Evolutionary conservation across 495 filamentous ascomycete species (phyloP), one percentile per base, ranked within the genome.

Genomic region (Aspergillus ostianus): DNA sequence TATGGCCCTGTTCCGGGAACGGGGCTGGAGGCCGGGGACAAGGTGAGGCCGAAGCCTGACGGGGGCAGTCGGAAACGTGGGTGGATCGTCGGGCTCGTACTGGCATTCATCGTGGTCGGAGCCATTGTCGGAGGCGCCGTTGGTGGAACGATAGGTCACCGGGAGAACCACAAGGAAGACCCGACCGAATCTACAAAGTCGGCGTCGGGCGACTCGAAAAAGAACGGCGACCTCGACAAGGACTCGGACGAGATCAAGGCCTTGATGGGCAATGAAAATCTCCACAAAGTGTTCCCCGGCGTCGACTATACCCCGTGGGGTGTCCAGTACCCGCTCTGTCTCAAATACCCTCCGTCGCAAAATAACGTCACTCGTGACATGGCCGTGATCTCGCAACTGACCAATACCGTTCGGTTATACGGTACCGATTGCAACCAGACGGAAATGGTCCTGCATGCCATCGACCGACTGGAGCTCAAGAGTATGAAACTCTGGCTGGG

Each of bases 351-450:
- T 6, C 89, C 93, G 0, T 89, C 84, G 4, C 94, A 97, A 70
- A 96, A 97, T 76, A 97, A 97, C 65, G 81, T 98, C 64, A 98
- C 94, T 6, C 84, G 89, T 45, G 94, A 98, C 66, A 75, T 98
- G 55, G 94, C 94, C 23, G 87, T 97, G 10, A 83, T 98, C 18
- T 92, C 91, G 4, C 92, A 97, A 69, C 79, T 98, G 32, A 97
- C 92, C 57, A 92, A 96, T 70, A 87, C 84, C 2, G 81, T 98
- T 47, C 90, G 93, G 2, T 82, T 98, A 15, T 98, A 98, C 70
- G 94, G 94, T 23, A 97, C 91, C 17, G 94, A 98, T 74, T 98
- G 94, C 82, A 97, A 98, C 70, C 93, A 97, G 73, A 97, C 94
- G 0, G 86, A 96, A 69, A 92, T 98, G 90, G 88, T 94, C 1